A percentile compares a stretch with the other conserved stretches of the same genome.
phyloP scores from a whole-genome alignment of 2,329 filamentous ascomycete species.

The Paraphoma chrysanthemicola region DNA sequence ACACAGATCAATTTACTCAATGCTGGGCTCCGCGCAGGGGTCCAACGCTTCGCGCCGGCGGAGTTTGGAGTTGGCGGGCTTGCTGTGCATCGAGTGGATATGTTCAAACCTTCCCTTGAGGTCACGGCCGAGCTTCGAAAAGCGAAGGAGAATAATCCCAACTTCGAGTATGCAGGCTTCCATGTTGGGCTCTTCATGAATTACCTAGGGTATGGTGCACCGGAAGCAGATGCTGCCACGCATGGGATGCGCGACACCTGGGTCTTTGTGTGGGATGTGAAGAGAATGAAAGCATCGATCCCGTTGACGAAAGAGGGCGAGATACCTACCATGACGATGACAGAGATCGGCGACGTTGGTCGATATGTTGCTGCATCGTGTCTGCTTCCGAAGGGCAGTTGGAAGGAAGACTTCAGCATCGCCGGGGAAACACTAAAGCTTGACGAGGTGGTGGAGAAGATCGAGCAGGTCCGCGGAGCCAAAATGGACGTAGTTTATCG shows the following conservation, averaged over 20 bases:
- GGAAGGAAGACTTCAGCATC: constrained; percentile 40
- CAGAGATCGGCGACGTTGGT: constrained; percentile 42
- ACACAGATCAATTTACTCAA: constrained; percentile 56
- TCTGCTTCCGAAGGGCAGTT: constrained; percentile 32
- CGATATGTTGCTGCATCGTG: constrained; percentile 41
- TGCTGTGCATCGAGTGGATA: constrained; percentile 22
- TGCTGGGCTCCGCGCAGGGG: constrained; percentile 58
- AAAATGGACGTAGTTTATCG: constrained; percentile 26
- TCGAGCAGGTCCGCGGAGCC: constrained; percentile 25
- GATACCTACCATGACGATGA: constrained; percentile 37
- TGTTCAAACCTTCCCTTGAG: constrained; percentile 24
- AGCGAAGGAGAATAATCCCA: constrained; percentile 11
- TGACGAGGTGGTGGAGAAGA: constrained; percentile 29
- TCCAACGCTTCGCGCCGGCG: constrained; percentile 61
- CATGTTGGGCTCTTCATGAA: constrained; percentile 46
- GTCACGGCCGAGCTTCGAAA: constrained; percentile 33
- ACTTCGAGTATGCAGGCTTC: constrained; percentile 41
- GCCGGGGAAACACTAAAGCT: constrained; percentile 38
- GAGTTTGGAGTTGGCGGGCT: constrained; percentile 49
- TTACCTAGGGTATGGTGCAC: constrained; percentile 38
- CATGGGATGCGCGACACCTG: constrained; percentile 27
- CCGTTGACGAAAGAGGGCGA: constrained; percentile 29
- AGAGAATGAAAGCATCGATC: constrained; percentile 29
- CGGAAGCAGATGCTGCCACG: constrained; percentile 23
- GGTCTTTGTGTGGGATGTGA: constrained; percentile 19